Base-by-base conservation (phyloP, 2,329 filamentous ascomycete genomes). In the Aphanocladium album region DNA sequence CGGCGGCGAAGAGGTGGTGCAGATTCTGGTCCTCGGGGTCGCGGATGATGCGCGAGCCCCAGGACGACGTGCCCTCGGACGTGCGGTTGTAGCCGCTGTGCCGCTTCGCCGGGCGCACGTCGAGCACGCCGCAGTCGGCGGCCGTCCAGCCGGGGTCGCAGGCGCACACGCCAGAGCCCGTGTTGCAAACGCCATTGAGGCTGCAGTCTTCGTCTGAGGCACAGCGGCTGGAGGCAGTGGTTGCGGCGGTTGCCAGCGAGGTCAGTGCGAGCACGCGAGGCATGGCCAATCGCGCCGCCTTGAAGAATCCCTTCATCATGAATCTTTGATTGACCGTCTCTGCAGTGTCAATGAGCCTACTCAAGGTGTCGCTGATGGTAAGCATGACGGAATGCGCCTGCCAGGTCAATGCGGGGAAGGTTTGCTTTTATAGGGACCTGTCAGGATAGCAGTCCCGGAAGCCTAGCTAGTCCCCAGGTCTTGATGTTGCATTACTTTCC, bases 11-110 rank as follows among this genome's bases (percentile, higher is more conserved):
- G 0, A 82, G 73, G 56, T 81, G 79, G 54, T 80, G 79, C 0
- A 79, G 67, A 0, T 60, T 57, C 0, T 63, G 63, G 16, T 80
- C 70, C 0, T 65, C 17, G 0, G 68, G 75, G 54, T 81, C 80
- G 43, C 76, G 76, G 0, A 81, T 57, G 37, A 81, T 78, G 14
- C 73, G 73, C 0, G 76, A 77, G 16, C 79, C 77, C 80, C 79
- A 81, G 0, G 78, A 80, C 0, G 79, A 79, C 52, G 76, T 78
- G 17, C 74, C 71, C 1, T 66, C 68, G 4, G 56, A 63, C 14
- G 79, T 80, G 59, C 76, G 69, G 62, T 82, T 81, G 64, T 81
- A 81, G 1, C 79, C 79, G 0, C 72, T 73, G 47, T 70, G 67
- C 39, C 72, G 67, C 4, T 69, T 72, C 0, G 74, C 77, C 0